Percentiles rank a stretch among this genome's conserved stretches.
Conservation (phyloP, 2,329 filamentous ascomycete species). For the Aspergillus hiratsukae region DNA sequence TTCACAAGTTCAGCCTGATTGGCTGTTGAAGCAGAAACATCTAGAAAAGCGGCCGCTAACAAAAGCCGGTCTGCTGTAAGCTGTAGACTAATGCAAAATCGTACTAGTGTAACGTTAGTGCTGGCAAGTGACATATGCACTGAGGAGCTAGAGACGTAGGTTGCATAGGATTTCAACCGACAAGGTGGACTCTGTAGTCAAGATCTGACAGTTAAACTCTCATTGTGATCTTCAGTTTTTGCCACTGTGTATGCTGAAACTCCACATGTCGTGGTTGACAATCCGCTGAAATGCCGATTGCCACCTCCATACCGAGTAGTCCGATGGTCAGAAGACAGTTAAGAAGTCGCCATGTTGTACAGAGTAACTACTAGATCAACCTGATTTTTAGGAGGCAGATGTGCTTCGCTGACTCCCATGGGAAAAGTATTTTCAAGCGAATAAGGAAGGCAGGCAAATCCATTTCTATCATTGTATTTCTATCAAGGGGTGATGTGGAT, state of each 20-base stretch:
- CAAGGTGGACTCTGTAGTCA: too few relatives aligned
- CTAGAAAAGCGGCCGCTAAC: neutral
- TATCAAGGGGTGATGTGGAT: neutral
- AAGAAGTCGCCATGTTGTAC: neutral
- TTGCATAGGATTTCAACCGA: too few relatives aligned
- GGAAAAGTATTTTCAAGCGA: neutral
- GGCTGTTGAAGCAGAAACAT: neutral
- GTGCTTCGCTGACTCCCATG: too few relatives aligned
- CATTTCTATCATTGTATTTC: neutral
- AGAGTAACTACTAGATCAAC: neutral
- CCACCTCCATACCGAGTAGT: neutral
- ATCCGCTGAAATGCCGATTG: neutral
- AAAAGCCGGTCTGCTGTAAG: neutral
- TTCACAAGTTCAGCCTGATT: neutral
- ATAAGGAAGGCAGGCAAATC: neutral
- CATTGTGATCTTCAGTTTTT: neutral
- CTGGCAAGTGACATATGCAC: neutral
- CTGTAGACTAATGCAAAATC: neutral
- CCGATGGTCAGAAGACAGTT: neutral
- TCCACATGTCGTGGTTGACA: neutral
- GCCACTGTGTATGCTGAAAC: neutral
- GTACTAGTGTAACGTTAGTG: neutral
- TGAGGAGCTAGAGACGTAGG: too few relatives aligned
- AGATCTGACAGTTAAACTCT: neutral
- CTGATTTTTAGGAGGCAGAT: too few relatives aligned